Base-by-base conservation (phyloP, 106 monocot species). In the Dendrobium officinale region DNA sequence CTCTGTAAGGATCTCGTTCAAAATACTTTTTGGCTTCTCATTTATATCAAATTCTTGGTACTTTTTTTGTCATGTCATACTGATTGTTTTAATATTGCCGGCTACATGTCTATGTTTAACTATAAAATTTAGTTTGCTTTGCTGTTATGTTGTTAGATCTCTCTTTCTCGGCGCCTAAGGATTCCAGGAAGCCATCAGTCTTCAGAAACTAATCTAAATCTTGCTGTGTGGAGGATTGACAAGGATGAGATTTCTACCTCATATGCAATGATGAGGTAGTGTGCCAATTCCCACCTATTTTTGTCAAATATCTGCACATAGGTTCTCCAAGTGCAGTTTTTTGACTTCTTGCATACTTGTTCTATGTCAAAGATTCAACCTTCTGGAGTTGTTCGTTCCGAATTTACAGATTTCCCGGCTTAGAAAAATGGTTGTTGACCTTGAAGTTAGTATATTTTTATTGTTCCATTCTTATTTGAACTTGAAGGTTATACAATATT, bases 171-270 rank as follows among this genome's bases (percentile, higher is more conserved):
- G 15, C 86, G 80, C 29, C 49, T 99, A 77, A 91, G 91, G 80
- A 85, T 99, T 84, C 98, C 95, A 10, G 89, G 91, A 9, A 77
- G 81, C 77, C 80, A 82, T 79, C 16, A 58, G 59, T 86, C 83
- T 45, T 79, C 66, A 76, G 85, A 85, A 77, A 82, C 75, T 77
- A 48, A 82, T 75, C 85, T 99, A 33, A 31, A 40, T 51, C 78
- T 58, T 29, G 88, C 87, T 87, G 80, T 89, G 18, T 99, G 98
- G 98, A 86, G 95, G 72, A 90, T 99, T 80, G 87, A 91, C 77
- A 99, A 99, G 78, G 93, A 99, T 88, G 98, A 95, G 77, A 19
- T 89, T 84, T 13, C 91, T 79, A 91, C 98, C 59, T 91, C 91
- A 42, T 93, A 86, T 91, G 85, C 89, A 54, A 85, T 84, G 33